These are phyloP conservation scores for Aureobasidium musti DNA, from an alignment of 2,329 filamentous ascomycete genomes.

Conservation along the genomic window DNA sequence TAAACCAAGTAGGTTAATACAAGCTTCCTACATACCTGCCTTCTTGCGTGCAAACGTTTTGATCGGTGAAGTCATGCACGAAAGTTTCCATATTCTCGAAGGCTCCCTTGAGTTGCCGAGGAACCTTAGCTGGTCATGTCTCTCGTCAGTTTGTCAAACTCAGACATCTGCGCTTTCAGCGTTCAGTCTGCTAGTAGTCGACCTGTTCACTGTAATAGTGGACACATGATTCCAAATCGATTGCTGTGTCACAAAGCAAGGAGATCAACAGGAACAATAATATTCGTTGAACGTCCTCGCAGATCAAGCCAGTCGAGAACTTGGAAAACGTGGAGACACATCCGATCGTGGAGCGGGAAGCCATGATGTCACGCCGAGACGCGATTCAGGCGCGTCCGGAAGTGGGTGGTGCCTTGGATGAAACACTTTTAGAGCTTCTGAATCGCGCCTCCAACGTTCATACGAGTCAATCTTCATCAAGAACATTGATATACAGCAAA, in stretches of 20 bases:
- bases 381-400: not conserved
- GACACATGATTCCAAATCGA: not conserved
- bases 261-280: constrained; percentile 16
- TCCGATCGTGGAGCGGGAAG: not conserved
- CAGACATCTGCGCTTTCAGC: not conserved
- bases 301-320: not conserved
- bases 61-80: constrained; percentile 24
- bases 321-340: not conserved
- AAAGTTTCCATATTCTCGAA: not conserved
- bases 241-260: not conserved
- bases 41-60: constrained; percentile 5
- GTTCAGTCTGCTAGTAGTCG: not conserved
- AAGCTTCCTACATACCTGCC: constrained; percentile 4
- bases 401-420: not conserved
- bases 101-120: not conserved
- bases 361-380: constrained; percentile 1
- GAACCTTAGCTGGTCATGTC: not conserved
- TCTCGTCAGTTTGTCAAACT: not conserved
- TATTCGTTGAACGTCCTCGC: not conserved
- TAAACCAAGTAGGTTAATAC: not conserved
- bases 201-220: too few species aligned
- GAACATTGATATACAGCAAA: not conserved
- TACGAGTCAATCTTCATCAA: not conserved
- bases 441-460: not conserved
- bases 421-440: constrained; percentile 12